Evolutionary conservation across 1,284 basidiomycete genomes (phyloP).

Genomic region (Fomitopsis betulina): DNA sequence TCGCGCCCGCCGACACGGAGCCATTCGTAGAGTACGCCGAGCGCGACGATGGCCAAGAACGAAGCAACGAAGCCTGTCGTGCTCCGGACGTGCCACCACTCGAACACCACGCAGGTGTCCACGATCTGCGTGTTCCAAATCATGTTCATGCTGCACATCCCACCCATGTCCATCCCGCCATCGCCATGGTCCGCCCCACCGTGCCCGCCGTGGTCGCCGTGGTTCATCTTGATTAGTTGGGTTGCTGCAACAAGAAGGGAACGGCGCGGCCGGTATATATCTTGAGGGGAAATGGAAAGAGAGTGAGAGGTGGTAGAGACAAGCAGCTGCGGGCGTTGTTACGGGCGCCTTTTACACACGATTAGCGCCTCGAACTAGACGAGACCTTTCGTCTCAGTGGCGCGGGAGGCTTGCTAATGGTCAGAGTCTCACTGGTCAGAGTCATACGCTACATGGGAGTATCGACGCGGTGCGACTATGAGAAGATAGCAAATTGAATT

Average conservation of each 20-base stretch:
- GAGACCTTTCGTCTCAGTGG: not conserved
- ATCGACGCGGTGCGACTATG: not conserved
- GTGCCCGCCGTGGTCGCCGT: slow-evolving; percentile 45
- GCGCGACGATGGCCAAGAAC: slow-evolving; percentile 53
- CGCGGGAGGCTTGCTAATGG: not conserved
- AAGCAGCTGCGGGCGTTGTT: not conserved
- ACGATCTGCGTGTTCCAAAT: slow-evolving; percentile 66
- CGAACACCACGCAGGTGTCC: slow-evolving; percentile 74
- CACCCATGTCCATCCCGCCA: slow-evolving; percentile 38
- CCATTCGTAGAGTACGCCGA: slow-evolving; percentile 74
- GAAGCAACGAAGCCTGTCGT: slow-evolving; percentile 53
- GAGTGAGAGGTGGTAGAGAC: slow-evolving; percentile 1
- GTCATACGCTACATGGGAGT: not conserved
- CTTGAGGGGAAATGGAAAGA: not conserved
- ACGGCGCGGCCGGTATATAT: slow-evolving; percentile 2
- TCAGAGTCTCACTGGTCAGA: not conserved
- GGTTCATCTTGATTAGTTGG: slow-evolving; percentile 28
- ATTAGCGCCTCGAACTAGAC: not conserved
- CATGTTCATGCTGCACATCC: slow-evolving; percentile 19
- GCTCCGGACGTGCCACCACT: slow-evolving; percentile 67
- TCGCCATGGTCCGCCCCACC: slow-evolving; percentile 44
- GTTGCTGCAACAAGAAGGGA: not conserved
- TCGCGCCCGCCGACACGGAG: slow-evolving; percentile 55
- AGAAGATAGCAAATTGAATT: not conserved
- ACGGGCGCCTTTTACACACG: not conserved